A percentile compares a stretch with the other conserved stretches of the same genome.
Evolutionary conservation across 495 filamentous ascomycete species (phyloP).

Genomic region (Podospora australis): DNA sequence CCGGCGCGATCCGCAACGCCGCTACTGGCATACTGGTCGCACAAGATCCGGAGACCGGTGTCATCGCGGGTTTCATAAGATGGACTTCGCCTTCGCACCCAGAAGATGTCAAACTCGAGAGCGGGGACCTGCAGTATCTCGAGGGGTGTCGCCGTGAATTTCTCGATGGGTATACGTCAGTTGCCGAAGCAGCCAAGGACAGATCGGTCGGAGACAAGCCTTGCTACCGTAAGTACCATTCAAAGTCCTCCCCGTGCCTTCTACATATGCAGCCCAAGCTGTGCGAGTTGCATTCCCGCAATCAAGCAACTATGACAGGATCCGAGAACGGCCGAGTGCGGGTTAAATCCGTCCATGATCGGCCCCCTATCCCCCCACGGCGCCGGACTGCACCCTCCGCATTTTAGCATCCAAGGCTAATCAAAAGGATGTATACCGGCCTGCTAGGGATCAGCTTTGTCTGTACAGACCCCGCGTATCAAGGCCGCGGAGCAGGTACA

Average conservation of each 20-base stretch:
- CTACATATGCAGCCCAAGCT: not conserved
- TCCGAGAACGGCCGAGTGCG: not conserved
- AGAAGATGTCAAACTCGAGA: slow-evolving; percentile 19
- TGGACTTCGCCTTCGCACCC: slow-evolving; percentile 29
- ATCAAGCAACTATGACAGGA: not conserved
- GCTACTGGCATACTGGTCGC: slow-evolving; percentile 29
- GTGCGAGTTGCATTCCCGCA: not conserved
- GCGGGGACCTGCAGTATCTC: slow-evolving; percentile 6
- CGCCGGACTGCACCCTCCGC: not conserved
- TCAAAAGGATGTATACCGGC: not conserved
- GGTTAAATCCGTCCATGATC: not conserved
- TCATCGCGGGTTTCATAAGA: slow-evolving; percentile 33
- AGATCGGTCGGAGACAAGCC: slow-evolving; percentile 11
- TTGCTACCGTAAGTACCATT: slow-evolving; percentile 23
- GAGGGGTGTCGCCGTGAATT: slow-evolving; percentile 20
- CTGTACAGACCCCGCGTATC: slow-evolving; percentile 35
- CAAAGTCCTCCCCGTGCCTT: not conserved
- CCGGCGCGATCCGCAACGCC: slow-evolving; percentile 19
- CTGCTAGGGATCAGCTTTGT: slow-evolving; percentile 35
- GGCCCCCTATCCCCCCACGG: not conserved
- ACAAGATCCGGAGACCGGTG: slow-evolving; percentile 16
- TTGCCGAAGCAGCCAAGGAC: slow-evolving; percentile 26
- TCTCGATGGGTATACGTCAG: slow-evolving; percentile 27
- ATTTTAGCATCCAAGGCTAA: not conserved
- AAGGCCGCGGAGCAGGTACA: slow-evolving; percentile 36